Conservation (phyloP, 1,284 basidiomycete species). For the Ustilago bromivora region DNA sequence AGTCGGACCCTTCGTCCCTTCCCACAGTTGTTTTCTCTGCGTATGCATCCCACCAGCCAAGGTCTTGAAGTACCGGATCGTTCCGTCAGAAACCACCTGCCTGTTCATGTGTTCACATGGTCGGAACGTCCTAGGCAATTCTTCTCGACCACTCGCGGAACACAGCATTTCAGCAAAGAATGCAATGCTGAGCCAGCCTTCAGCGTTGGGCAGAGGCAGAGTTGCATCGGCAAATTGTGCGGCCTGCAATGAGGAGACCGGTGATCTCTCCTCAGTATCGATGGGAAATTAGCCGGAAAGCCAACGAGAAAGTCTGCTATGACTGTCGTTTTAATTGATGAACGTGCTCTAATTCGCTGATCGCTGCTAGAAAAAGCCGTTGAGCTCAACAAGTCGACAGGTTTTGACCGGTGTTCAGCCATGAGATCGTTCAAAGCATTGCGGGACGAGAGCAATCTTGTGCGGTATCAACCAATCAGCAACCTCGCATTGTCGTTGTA, state of each 20-base stretch:
- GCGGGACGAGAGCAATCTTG: neutral
- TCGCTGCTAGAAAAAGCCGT: neutral
- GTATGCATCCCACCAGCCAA: neutral
- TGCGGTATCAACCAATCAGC: neutral
- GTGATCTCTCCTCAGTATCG: neutral
- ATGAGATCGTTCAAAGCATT: neutral
- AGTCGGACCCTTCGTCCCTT: neutral
- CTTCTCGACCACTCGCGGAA: neutral
- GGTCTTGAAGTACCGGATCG: neutral
- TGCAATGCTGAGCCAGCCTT: neutral
- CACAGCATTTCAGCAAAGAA: neutral
- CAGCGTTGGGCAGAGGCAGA: neutral
- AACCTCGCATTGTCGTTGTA: neutral
- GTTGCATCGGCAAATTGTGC: neutral
- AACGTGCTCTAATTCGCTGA: neutral
- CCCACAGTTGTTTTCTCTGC: neutral
- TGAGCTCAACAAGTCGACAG: neutral
- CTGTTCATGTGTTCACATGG: neutral
- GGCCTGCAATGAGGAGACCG: neutral
- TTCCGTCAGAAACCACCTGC: neutral
- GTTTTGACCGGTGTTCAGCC: slow-evolving; percentile 2
- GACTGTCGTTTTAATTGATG: neutral
- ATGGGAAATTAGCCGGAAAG: neutral
- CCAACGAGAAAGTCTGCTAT: neutral
- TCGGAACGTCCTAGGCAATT: neutral